Evolutionary conservation across 176 grass and related monocot species (phyloP).

Genomic region (Juncus inflexus): DNA sequence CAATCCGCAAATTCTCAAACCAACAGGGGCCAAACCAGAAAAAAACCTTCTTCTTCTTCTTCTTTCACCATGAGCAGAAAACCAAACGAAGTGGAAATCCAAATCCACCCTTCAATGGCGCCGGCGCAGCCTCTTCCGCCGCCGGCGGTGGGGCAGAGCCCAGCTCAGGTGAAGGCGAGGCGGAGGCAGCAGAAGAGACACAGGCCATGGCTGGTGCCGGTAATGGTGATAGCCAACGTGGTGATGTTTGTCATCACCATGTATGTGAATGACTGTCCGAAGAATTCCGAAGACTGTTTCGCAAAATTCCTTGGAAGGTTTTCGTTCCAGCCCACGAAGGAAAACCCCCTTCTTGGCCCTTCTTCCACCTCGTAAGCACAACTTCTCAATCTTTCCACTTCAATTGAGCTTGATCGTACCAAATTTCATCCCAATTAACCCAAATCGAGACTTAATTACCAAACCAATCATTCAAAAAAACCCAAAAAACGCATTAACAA

Average conservation of each 20-base stretch:
- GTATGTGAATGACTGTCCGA: constrained; percentile 80
- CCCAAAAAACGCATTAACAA: not conserved
- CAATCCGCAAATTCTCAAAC: no score
- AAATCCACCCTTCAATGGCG: constrained; percentile 13
- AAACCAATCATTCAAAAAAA: not conserved
- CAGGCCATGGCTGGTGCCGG: constrained; percentile 60
- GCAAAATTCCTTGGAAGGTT: constrained; percentile 59
- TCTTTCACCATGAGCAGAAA: not conserved
- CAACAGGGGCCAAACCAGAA: no score
- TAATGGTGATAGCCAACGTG: constrained; percentile 43
- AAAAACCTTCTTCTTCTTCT: not conserved
- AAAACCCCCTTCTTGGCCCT: constrained; percentile 86
- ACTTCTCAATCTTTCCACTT: not conserved
- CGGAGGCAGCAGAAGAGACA: constrained; percentile 50
- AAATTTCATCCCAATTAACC: not conserved
- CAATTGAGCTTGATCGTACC: not conserved
- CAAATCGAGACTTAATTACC: not conserved
- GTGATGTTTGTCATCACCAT: constrained; percentile 58
- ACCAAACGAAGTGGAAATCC: constrained; percentile 1
- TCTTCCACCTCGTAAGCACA: constrained; percentile 58
- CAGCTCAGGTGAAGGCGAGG: not conserved
- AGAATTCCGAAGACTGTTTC: constrained; percentile 34
- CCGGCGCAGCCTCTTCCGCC: constrained; percentile 21
- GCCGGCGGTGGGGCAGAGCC: not conserved
- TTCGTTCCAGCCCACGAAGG: constrained; percentile 73